Base-by-base conservation (phyloP, 306 rosid species). In the Notholithocarpus densiflorus region DNA sequence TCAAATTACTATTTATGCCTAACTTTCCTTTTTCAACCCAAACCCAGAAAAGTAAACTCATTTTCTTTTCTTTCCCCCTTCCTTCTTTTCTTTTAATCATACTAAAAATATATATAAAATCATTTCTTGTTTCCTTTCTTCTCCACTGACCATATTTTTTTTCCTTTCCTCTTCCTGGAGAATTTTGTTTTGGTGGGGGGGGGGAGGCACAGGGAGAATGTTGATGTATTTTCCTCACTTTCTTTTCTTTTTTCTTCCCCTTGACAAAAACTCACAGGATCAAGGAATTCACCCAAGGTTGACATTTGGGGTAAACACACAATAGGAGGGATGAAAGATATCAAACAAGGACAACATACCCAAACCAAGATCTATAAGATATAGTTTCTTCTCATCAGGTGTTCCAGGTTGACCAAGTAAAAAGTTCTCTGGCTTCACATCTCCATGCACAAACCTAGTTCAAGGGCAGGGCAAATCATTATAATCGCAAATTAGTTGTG, bases 371-470 rank as follows among this genome's bases (percentile, higher is more conserved):
- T 93, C 98, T 77, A 93, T 89, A 77, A 93, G 98, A 87, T 86
- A 91, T 73, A 93, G 84, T 85, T 94, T 92, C 90, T 94, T 94
- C 86, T 94, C 98, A 57, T 94, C 98, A 73, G 90, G 83, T 18
- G 98, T 62, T 86, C 97, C 98, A 23, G 94, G 89, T 77, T 87
- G 98, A 84, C 98, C 98, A 82, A 94, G 96, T 82, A 94, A 89
- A 79, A 94, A 94, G 88, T 94, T 94, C 80, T 94, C 98, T 19
- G 98, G 98, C 86, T 94, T 94, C 78, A 94, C 97, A 80, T 94
- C 98, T 77, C 98, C 98, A 73, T 94, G 98, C 86, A 94, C 98
- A 82, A 92, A 94, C 87, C 98, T 94, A 54, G 45, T 72, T 82
- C 81, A 68, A 71, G 71, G 75, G 48, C 23, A 79, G 18, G 65